Conservation (phyloP, 2,329 filamentous ascomycete species). For the Fusarium camptoceras region DNA sequence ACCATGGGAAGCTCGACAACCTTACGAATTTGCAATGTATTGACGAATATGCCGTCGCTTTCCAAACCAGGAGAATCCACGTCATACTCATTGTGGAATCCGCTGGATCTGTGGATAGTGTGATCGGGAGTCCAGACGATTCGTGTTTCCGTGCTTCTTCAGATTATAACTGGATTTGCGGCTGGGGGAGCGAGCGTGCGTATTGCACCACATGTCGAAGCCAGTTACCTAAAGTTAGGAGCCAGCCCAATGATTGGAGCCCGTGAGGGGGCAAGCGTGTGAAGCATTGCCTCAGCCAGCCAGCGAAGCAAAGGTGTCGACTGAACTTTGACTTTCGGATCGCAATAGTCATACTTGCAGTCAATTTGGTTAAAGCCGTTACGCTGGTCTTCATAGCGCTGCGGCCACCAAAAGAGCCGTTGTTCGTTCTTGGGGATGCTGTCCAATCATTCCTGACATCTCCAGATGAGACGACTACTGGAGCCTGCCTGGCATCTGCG, state of each 20-base stretch:
- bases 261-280: rapidly evolving
- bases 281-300: not conserved
- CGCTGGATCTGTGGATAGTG: too few relatives aligned
- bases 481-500: not conserved
- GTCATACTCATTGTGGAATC: not conserved
- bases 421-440: not conserved
- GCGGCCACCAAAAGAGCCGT: not conserved
- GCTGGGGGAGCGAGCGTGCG: too few relatives aligned
- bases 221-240: rapidly evolving
- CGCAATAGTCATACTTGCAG: rapidly evolving
- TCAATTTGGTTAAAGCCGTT: rapidly evolving
- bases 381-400: rapidly evolving
- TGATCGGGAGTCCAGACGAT: rapidly evolving
- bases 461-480: rapidly evolving
- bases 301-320: not conserved
- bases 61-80: rapidly evolving
- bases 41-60: not conserved
- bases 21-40: not conserved
- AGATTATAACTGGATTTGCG: not conserved
- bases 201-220: not conserved
- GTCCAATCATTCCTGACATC: not conserved
- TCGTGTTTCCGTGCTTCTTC: rapidly evolving
- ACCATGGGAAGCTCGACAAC: not conserved
- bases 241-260: rapidly evolving
- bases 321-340: not conserved